Evolutionary conservation across 73 alveolate genomes (phyloP), one percentile per base, ranked within the genome.

Genomic region (Paramecium sonneborni): DNA sequence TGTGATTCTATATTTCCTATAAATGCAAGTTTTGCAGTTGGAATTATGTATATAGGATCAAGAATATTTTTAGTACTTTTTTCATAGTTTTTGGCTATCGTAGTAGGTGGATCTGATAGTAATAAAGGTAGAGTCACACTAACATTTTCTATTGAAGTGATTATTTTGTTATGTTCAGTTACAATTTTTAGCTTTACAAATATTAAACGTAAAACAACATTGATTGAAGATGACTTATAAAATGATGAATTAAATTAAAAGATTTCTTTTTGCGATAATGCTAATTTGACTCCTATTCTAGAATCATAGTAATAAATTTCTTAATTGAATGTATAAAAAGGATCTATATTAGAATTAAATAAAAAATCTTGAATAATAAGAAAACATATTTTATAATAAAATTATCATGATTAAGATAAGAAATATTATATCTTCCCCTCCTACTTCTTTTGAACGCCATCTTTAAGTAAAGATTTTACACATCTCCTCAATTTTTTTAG

Each of bases 11-110:
- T 70, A 23, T 70, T 70, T 32, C 86, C 86, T 11, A 26, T 70
- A 18, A 34, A 38, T 30, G 56, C 86, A 26, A 70, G 86, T 70
- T 70, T 70, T 34, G 86, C 86, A 30, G 44, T 70, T 26, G 86
- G 56, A 10, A 18, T 26, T 1, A 23, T 70, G 44, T 76, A 76
- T 18, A 76, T 76, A 18, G 88, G 88, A 20, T 37, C 70, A 0
- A 12, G 24, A 32, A 14, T 32, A 69, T 57, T 46, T 15, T 46
- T 46, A 46, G 57, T 46, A 46, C 2, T 46, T 12, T 46, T 46
- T 46, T 46, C 57, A 46, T 46, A 46, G 15, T 46, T 46, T 46
- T 46, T 46, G 57, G 57, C 57, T 12, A 12, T 46, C 15, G 57
- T 46, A 12, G 57, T 46, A 46, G 57, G 57, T 46, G 57, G 57